phyloP scores from a whole-genome alignment of 352 stramenopile genomes.

The Globisporangium irregulare region DNA sequence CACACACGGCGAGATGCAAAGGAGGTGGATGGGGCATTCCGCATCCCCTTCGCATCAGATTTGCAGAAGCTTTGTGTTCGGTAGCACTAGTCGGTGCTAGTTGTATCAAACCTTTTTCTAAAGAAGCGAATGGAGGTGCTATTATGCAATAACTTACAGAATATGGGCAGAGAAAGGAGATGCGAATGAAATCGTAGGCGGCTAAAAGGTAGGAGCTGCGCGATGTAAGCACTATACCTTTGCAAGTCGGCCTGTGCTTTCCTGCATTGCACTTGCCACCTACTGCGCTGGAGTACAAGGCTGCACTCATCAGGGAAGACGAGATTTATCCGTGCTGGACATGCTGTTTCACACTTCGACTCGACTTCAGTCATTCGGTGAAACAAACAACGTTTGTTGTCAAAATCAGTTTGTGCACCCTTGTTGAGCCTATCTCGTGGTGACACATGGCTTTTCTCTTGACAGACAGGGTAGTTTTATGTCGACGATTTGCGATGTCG shows the following conservation, averaged over 20 bases:
- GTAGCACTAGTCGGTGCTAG: background rate
- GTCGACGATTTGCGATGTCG: background rate
- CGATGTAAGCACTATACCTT: background rate
- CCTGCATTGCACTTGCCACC: background rate
- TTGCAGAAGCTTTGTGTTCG: background rate
- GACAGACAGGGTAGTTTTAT: background rate
- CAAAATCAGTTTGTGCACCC: background rate
- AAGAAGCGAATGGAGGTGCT: background rate
- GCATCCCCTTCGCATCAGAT: background rate
- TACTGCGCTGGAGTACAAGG: background rate
- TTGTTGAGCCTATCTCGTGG: background rate
- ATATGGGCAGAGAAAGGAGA: background rate
- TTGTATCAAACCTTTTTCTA: background rate
- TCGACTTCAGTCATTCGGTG: background rate
- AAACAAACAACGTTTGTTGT: background rate
- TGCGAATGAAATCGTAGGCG: background rate
- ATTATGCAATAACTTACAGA: background rate
- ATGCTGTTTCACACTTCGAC: background rate
- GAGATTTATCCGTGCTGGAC: no score
- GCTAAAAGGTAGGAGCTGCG: background rate
- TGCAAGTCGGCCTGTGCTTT: background rate
- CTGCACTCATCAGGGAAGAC: no score
- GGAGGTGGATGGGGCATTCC: background rate
- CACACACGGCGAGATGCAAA: background rate
- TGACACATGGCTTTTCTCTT: background rate